phyloP scores from a whole-genome alignment of 2,329 filamentous ascomycete genomes.

The Tolypocladium guangdongense region DNA sequence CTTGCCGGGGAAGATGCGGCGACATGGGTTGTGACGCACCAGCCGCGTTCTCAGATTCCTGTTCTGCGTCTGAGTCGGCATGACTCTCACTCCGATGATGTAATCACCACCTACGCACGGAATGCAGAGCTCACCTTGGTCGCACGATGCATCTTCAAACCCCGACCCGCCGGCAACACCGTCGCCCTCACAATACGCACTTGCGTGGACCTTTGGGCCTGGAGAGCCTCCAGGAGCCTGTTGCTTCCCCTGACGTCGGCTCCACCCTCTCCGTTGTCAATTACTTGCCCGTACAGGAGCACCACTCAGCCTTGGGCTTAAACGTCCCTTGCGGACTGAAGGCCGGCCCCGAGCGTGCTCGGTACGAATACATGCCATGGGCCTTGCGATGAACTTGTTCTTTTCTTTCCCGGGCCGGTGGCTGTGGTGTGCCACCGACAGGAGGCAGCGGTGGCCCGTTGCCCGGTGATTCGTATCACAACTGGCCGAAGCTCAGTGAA shows the following conservation, averaged over 20 bases:
- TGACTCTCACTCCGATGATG: neutral
- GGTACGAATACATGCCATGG: too few species aligned
- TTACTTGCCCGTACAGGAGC: too few species aligned
- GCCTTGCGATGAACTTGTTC: neutral
- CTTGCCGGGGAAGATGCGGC: constrained; percentile 19
- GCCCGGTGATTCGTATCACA: too few species aligned
- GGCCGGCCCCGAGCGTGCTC: too few species aligned
- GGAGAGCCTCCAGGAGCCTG: neutral
- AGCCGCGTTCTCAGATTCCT: neutral
- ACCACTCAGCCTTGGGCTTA: neutral
- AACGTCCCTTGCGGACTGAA: neutral
- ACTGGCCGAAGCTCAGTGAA: too few species aligned
- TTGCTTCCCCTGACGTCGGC: neutral
- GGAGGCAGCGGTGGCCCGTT: neutral
- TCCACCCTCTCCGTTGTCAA: neutral
- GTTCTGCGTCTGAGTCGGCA: neutral
- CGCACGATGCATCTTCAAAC: neutral
- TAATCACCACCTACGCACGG: neutral
- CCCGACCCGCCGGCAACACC: constrained; percentile 7
- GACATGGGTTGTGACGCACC: constrained; percentile 6
- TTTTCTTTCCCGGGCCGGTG: neutral
- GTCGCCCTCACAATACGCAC: neutral
- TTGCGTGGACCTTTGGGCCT: neutral
- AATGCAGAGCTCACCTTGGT: neutral
- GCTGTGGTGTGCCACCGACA: neutral